Percentiles rank a stretch among this genome's conserved stretches.
phyloP scores from a whole-genome alignment of 2,329 filamentous ascomycete species.

The Colletotrichum truncatum region DNA sequence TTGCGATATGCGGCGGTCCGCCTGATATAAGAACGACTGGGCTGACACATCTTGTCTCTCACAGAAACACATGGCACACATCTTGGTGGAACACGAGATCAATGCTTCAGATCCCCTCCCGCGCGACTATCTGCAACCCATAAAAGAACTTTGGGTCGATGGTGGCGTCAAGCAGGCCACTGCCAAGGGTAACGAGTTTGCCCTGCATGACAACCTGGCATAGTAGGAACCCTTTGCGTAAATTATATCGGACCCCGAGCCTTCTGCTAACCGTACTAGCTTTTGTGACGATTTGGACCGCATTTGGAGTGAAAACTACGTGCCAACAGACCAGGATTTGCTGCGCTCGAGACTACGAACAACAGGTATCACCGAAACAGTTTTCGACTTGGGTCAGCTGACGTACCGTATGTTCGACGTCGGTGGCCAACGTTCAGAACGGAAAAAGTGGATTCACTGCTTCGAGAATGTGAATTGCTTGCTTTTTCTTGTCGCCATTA shows the following conservation, averaged over 20 bases:
- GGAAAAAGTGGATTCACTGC: constrained; percentile 98
- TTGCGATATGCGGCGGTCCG: neutral
- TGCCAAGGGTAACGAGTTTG: constrained; percentile 93
- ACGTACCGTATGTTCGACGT: constrained; percentile 98
- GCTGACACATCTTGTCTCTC: constrained; percentile 37
- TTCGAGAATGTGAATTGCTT: constrained; percentile 95
- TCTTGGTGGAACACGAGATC: constrained; percentile 85
- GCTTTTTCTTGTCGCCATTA: constrained; percentile 93
- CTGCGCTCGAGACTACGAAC: constrained; percentile 89
- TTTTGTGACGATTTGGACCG: constrained; percentile 85
- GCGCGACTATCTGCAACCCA: constrained; percentile 78
- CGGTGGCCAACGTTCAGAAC: constrained; percentile 89
- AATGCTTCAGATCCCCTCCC: constrained; percentile 84
- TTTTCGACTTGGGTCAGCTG: constrained; percentile 90
- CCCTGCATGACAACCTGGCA: constrained; percentile 91
- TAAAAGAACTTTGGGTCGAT: constrained; percentile 87
- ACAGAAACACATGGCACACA: constrained; percentile 80
- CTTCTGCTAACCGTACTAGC: constrained; percentile 53
- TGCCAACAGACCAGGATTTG: constrained; percentile 94
- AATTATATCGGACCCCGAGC: neutral
- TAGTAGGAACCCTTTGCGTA: constrained; percentile 71
- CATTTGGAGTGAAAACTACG: constrained; percentile 79
- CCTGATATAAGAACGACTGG: constrained; percentile 8
- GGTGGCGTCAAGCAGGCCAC: constrained; percentile 87
- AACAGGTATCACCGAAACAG: constrained; percentile 94